These are phyloP conservation scores for Pisolithus tinctorius DNA, from an alignment of 768 basidiomycete genomes.

Conservation along the genomic window DNA sequence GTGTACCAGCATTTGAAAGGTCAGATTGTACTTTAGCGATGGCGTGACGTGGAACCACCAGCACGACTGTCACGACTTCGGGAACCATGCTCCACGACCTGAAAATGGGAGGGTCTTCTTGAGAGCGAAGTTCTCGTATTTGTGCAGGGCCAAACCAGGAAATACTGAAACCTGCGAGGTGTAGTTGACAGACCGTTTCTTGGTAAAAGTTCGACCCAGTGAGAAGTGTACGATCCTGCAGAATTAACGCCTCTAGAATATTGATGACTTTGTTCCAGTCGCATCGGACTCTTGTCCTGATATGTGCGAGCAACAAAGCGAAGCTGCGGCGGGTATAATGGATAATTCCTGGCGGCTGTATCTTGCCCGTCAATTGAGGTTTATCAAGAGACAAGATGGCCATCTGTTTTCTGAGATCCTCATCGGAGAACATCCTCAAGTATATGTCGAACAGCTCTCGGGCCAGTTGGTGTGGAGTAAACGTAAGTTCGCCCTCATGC, in stretches of 20 bases:
- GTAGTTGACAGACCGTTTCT: constrained; percentile 41
- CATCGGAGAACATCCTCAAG: constrained; percentile 23
- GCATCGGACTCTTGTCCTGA: constrained; percentile 12
- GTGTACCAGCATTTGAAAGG: constrained; percentile 17
- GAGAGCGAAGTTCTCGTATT: constrained; percentile 6
- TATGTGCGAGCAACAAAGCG: constrained; percentile 35
- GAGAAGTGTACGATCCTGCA: constrained; percentile 12
- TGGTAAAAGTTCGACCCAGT: constrained; percentile 33
- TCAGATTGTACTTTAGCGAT: background rate
- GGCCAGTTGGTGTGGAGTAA: constrained; percentile 20
- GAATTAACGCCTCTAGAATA: constrained; percentile 16
- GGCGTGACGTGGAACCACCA: too few relatives aligned
- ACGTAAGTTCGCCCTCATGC: background rate
- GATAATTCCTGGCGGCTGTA: constrained; percentile 14
- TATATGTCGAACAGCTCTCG: constrained; percentile 21
- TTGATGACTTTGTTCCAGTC: constrained; percentile 41
- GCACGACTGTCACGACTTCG: too few relatives aligned
- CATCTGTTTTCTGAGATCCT: constrained; percentile 13
- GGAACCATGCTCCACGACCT: constrained; percentile 16
- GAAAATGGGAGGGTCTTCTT: constrained; percentile 19
- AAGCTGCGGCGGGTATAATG: constrained; percentile 48
- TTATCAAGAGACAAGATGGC: background rate
- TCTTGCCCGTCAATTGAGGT: background rate
- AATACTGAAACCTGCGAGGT: constrained; percentile 29
- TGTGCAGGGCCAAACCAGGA: constrained; percentile 7